Evolutionary conservation across 2,329 filamentous ascomycete species (phyloP).

Genomic region (Geoglossum cookeanum): DNA sequence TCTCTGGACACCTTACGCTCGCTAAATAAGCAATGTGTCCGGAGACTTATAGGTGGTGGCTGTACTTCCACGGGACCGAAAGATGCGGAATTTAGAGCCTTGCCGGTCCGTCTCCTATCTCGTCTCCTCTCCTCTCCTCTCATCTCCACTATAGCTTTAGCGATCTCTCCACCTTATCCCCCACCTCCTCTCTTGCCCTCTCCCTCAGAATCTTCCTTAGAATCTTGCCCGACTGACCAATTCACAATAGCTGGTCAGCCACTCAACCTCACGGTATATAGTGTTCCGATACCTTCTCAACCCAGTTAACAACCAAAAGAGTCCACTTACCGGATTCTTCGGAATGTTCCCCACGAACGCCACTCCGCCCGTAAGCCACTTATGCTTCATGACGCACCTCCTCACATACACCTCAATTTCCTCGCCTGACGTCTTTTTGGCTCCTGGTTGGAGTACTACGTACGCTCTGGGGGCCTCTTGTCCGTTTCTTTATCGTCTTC

Average conservation of each 20-base stretch:
- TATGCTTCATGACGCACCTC: slow-evolving; percentile 4
- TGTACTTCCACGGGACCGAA: background rate
- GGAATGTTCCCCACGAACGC: slow-evolving; percentile 6
- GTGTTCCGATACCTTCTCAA: no score
- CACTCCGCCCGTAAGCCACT: slow-evolving; percentile 6
- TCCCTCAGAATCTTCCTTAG: slow-evolving; percentile 6
- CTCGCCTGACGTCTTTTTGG: background rate
- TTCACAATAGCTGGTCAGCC: background rate
- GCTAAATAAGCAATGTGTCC: no score
- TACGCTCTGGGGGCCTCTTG: slow-evolving; percentile 4
- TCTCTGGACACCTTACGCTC: no score
- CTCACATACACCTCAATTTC: slow-evolving; percentile 5
- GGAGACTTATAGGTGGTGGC: no score
- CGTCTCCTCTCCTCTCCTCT: no score
- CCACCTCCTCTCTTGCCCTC: slow-evolving; percentile 1
- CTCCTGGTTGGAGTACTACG: slow-evolving; percentile 2
- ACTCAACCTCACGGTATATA: background rate
- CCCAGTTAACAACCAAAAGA: background rate
- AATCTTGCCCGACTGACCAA: slow-evolving; percentile 7
- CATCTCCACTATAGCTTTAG: background rate
- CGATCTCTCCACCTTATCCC: background rate
- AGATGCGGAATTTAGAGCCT: background rate
- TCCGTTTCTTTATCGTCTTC: slow-evolving; percentile 10
- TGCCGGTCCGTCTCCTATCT: no score
- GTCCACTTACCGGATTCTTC: slow-evolving; percentile 5